These are phyloP conservation scores for Dichotomopilus funicola DNA, from an alignment of 2,329 filamentous ascomycete genomes.

Conservation along the genomic window DNA sequence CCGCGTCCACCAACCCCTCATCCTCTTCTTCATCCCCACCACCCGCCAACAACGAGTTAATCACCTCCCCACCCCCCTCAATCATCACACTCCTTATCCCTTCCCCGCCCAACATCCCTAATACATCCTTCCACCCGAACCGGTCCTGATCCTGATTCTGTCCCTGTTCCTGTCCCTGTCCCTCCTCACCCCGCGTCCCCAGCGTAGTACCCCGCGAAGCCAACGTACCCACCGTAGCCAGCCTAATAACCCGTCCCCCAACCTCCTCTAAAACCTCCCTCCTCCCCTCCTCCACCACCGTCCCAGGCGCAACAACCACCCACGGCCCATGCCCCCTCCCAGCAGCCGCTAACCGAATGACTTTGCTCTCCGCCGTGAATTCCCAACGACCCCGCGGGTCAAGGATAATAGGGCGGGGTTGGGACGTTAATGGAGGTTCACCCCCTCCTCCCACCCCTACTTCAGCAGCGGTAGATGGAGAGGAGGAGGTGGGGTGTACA, in stretches of 20 bases:
- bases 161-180: too few relatives aligned
- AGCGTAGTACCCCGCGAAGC: too few relatives aligned
- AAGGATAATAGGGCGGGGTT: conserved; percentile 76
- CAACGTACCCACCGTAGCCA: too few relatives aligned
- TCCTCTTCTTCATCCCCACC: conserved; percentile 37
- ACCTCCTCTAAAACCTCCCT: conserved; percentile 37
- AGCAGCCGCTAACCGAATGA: conserved; percentile 57
- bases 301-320: conserved; percentile 51
- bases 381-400: conserved; percentile 75
- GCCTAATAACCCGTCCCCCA: conserved; percentile 47
- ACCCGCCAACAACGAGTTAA: conserved; percentile 70
- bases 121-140: conserved; percentile 59
- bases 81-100: conserved; percentile 79
- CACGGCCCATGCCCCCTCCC: conserved; percentile 68
- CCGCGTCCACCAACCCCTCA: conserved; percentile 53
- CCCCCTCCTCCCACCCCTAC: not conserved
- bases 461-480: not conserved
- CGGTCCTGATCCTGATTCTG: conserved; percentile 20
- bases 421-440: conserved; percentile 28
- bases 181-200: conserved; percentile 16
- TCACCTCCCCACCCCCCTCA: conserved; percentile 76
- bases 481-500: not conserved
- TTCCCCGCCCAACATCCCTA: conserved; percentile 50
- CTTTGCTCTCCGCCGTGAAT: conserved; percentile 52
- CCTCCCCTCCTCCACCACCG: conserved; percentile 40